Percentiles rank a stretch among this genome's conserved stretches.
Conservation (phyloP, 2,329 filamentous ascomycete genomes). For the Trematosphaeria pertusa region DNA sequence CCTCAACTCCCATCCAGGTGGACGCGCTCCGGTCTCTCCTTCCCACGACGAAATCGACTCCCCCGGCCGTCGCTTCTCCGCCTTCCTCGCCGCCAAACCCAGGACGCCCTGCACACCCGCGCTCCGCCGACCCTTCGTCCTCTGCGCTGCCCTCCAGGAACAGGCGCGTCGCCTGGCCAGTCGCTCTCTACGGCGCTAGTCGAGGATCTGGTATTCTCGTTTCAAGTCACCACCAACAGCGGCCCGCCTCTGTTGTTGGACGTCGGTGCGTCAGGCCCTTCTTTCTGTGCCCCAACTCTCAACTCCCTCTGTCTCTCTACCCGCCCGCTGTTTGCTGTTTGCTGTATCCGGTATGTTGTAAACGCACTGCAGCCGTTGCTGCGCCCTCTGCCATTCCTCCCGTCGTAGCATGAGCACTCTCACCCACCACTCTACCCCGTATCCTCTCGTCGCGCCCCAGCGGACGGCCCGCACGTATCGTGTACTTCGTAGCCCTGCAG, state of each 20-base stretch:
- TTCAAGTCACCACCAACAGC: conserved; percentile 39
- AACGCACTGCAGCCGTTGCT: neutral
- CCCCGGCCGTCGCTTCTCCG: conserved; percentile 7
- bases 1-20: conserved; percentile 11
- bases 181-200: conserved; percentile 50
- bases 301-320: conserved; percentile 6
- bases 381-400: conserved; percentile 14
- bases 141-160: conserved; percentile 32
- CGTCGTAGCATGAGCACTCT: conserved; percentile 10
- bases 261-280: conserved; percentile 39
- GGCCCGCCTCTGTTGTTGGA: conserved; percentile 29
- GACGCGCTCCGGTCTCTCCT: conserved; percentile 9
- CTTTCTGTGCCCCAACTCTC: conserved; percentile 23
- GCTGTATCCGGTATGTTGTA: conserved; percentile 3
- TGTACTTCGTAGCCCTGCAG: conserved; percentile 7
- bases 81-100: conserved; percentile 9
- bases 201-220: conserved; percentile 54
- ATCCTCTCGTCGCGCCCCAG: conserved; percentile 2
- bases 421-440: conserved; percentile 13
- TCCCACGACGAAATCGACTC: conserved; percentile 2
- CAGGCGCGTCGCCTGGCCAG: conserved; percentile 44
- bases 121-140: conserved; percentile 20
- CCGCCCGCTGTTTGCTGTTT: conserved; percentile 1
- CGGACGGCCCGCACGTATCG: conserved; percentile 4
- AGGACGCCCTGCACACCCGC: conserved; percentile 7